Conservation (phyloP, 495 filamentous ascomycete species). For the Haplographium delicatum region DNA sequence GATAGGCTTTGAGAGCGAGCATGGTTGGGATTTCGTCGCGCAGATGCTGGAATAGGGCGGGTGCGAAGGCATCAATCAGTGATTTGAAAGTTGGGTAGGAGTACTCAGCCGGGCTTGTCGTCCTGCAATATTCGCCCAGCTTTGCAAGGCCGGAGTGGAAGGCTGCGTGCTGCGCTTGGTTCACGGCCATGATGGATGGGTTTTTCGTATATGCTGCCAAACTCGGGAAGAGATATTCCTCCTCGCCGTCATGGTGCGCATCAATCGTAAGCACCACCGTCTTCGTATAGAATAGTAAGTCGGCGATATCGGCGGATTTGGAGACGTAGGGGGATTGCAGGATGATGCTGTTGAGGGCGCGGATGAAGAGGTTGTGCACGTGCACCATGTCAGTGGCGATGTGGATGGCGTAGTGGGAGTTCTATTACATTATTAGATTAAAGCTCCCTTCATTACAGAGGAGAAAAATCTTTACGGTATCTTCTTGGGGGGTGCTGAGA, state of each 20-base stretch:
- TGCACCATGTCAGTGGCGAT: slow-evolving; percentile 25
- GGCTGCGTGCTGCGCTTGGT: not conserved
- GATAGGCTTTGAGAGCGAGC: slow-evolving; percentile 24
- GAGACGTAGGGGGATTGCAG: slow-evolving; percentile 21
- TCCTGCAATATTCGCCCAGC: not conserved
- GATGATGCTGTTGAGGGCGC: slow-evolving; percentile 21
- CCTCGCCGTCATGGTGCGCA: slow-evolving; percentile 1
- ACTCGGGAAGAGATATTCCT: slow-evolving; percentile 3
- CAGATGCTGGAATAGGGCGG: slow-evolving; percentile 33
- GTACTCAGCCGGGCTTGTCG: slow-evolving; percentile 23
- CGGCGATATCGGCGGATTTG: slow-evolving; percentile 7
- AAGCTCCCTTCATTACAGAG: no score
- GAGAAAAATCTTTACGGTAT: no score
- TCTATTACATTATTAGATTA: no score
- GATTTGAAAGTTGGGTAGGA: slow-evolving; percentile 30
- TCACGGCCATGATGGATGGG: not conserved
- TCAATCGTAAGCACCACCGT: not conserved
- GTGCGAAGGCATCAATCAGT: slow-evolving; percentile 40
- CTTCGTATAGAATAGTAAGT: slow-evolving; percentile 1
- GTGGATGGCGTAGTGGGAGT: slow-evolving; percentile 22
- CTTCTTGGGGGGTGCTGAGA: no score
- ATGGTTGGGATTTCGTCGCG: slow-evolving; percentile 39
- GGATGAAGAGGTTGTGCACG: slow-evolving; percentile 23
- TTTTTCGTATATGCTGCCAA: not conserved
- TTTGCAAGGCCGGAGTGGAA: not conserved